These are phyloP conservation scores for Fusarium duplospermum DNA, from an alignment of 2,329 filamentous ascomycete genomes.

Conservation along the genomic window DNA sequence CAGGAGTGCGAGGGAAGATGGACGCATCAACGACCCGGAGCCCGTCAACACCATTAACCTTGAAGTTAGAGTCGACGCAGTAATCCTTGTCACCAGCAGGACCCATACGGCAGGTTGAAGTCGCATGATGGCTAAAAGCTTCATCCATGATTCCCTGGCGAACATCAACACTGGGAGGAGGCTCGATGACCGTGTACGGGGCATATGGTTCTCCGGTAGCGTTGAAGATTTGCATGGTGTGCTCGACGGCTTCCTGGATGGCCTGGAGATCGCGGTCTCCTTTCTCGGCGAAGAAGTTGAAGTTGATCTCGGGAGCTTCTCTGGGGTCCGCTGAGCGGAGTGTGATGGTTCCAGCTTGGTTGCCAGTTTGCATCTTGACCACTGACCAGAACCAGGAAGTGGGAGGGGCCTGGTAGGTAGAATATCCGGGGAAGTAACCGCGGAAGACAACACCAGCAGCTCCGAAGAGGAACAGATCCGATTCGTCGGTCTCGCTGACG, in stretches of 20 bases:
- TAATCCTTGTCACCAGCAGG: slow-evolving; percentile 61
- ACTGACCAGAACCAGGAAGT: slow-evolving; percentile 31
- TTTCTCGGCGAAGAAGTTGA: slow-evolving; percentile 65
- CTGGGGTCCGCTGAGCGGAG: slow-evolving; percentile 71
- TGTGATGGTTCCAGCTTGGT: slow-evolving; percentile 69
- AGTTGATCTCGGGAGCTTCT: slow-evolving; percentile 71
- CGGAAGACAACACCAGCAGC: slow-evolving; percentile 43
- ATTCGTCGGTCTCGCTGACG: slow-evolving; percentile 40
- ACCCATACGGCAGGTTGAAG: slow-evolving; percentile 67
- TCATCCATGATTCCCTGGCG: slow-evolving; percentile 60
- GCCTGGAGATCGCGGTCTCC: slow-evolving; percentile 18
- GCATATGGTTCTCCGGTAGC: slow-evolving; percentile 40
- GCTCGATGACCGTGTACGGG: slow-evolving; percentile 24
- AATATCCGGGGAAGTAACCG: slow-evolving; percentile 46
- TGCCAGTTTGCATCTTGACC: slow-evolving; percentile 72
- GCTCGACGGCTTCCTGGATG: slow-evolving; percentile 32
- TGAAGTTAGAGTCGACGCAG: slow-evolving; percentile 66
- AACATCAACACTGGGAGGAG: slow-evolving; percentile 58
- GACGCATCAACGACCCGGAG: slow-evolving; percentile 71
- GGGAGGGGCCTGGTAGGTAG: slow-evolving; percentile 48
- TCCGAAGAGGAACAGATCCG: slow-evolving; percentile 47
- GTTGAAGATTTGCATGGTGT: slow-evolving; percentile 41
- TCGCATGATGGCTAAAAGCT: slow-evolving; percentile 69
- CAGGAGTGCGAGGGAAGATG: slow-evolving; percentile 57
- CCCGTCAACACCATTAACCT: slow-evolving; percentile 63